Evolutionary conservation across 345 rosid species (phyloP).

Genomic region (Camelina hispida): DNA sequence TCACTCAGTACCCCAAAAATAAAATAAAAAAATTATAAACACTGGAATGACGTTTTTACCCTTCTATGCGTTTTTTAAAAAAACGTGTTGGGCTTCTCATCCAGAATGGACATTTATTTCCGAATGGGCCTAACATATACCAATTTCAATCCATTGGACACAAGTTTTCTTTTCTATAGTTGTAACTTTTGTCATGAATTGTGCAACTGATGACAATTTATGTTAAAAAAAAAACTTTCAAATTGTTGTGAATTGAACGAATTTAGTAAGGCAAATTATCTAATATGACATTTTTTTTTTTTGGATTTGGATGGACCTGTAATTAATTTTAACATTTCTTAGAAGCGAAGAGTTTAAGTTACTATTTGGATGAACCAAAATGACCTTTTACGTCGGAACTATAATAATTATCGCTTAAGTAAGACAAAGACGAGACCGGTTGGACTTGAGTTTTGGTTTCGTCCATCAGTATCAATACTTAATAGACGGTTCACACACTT

Average conservation of each 20-base stretch:
- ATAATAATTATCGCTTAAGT: neutral
- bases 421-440: neutral
- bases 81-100: no score
- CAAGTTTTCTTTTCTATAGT: neutral
- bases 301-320: neutral
- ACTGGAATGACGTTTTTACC: neutral
- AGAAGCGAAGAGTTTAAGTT: neutral
- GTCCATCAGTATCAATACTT: neutral
- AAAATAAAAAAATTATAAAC: no score
- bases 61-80: neutral
- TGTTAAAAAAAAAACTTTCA: neutral
- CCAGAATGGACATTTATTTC: no score
- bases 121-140: no score
- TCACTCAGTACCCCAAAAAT: neutral
- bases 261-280: neutral
- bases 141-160: neutral
- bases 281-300: neutral
- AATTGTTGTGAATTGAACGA: no score
- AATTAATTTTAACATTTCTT: neutral
- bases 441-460: neutral
- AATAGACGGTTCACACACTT: neutral
- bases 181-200: neutral
- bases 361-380: no score
- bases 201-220: neutral
- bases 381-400: neutral